Evolutionary conservation across 306 rosid genomes (phyloP).

Genomic region (Lathyrus aphaca): DNA sequence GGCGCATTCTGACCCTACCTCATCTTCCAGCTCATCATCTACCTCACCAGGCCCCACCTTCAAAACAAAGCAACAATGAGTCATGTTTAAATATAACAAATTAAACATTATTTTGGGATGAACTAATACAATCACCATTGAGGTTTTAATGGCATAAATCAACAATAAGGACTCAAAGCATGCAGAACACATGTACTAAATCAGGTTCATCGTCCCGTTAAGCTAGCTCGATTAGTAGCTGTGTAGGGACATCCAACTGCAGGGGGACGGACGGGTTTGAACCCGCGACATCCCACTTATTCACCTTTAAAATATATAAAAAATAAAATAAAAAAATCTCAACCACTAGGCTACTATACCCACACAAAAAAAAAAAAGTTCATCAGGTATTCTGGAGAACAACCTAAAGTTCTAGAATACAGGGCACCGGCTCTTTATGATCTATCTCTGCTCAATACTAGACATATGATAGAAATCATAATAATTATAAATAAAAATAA

Average conservation of each 20-base stretch:
- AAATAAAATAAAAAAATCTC: too few species aligned
- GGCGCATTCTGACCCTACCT: slow-evolving; percentile 95
- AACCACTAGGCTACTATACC: too few species aligned
- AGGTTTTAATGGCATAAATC: too few species aligned
- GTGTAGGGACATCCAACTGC: too few species aligned
- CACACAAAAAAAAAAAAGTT: neutral
- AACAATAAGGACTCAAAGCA: slow-evolving; percentile 17
- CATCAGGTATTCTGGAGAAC: slow-evolving; percentile 9
- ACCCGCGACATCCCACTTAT: too few species aligned
- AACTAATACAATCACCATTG: slow-evolving; percentile 10
- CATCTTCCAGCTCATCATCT: slow-evolving; percentile 95
- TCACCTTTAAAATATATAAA: too few species aligned
- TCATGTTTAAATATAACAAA: slow-evolving; percentile 5
- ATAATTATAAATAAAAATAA: neutral
- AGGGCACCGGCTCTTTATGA: neutral
- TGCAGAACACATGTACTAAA: neutral
- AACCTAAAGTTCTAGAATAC: slow-evolving; percentile 3
- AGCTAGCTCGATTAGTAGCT: too few species aligned
- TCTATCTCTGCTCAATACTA: slow-evolving; percentile 25
- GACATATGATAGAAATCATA: slow-evolving; percentile 15
- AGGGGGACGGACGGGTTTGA: too few species aligned
- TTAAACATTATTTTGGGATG: slow-evolving; percentile 25
- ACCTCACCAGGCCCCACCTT: slow-evolving; percentile 99
- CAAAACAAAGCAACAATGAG: slow-evolving; percentile 47
- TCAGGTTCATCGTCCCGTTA: neutral